These are phyloP conservation scores for Auxenochlorella protothecoides DNA, from an alignment of 139 green algal genomes.

Conservation along the genomic window DNA sequence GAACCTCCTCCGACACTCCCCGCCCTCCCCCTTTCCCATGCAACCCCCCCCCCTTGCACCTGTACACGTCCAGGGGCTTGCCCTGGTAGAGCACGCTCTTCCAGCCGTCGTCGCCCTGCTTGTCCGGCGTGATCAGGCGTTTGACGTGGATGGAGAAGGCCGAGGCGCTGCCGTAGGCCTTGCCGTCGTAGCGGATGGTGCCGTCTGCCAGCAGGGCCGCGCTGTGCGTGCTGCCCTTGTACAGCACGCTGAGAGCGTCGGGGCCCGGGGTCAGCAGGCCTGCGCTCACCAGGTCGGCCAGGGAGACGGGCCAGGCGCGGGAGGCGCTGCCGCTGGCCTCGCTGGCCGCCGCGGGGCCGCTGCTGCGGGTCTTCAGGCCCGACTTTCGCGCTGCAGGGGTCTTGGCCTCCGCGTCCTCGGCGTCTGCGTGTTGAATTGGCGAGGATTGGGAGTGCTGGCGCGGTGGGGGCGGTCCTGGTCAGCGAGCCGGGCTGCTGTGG, in stretches of 20 bases:
- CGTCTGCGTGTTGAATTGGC: too few species aligned
- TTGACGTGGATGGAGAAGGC: slow-evolving; percentile 57
- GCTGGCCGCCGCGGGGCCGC: too few species aligned
- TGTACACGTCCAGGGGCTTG: slow-evolving; percentile 22
- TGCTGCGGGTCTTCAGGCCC: too few species aligned
- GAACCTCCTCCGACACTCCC: too few species aligned
- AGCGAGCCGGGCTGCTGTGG: too few species aligned
- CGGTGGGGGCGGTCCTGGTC: too few species aligned
- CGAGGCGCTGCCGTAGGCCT: slow-evolving; percentile 30
- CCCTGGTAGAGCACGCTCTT: slow-evolving; percentile 45
- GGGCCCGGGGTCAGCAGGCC: slow-evolving; percentile 28
- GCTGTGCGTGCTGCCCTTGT: slow-evolving; percentile 35
- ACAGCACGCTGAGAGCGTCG: slow-evolving; percentile 34
- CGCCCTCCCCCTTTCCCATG: background rate
- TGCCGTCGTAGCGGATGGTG: slow-evolving; percentile 37
- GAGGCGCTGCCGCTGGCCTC: too few species aligned
- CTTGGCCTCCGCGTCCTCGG: too few species aligned
- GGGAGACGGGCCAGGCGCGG: background rate
- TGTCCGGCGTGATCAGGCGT: slow-evolving; percentile 40
- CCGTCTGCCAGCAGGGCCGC: slow-evolving; percentile 33
- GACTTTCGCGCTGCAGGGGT: too few species aligned
- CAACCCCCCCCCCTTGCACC: slow-evolving; percentile 1
- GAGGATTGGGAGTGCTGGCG: too few species aligned
- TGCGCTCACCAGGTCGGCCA: slow-evolving; percentile 34
- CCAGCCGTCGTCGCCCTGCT: slow-evolving; percentile 64